Evolutionary conservation across 192 early-diverging fungal species (phyloP).

Genomic region (Podila epicladia): DNA sequence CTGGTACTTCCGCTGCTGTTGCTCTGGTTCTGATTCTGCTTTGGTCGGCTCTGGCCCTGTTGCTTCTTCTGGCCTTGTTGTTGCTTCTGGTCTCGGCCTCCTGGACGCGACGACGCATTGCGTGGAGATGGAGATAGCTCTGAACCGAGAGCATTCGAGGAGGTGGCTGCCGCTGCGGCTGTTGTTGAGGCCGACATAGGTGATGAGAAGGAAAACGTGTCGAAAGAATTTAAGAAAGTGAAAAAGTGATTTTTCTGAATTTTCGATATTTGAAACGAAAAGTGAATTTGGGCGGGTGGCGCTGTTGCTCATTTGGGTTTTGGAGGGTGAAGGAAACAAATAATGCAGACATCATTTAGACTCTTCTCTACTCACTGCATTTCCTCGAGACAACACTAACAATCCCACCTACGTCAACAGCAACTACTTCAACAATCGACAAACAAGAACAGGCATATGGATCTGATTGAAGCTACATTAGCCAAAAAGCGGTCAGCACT

Average conservation of each 20-base stretch:
- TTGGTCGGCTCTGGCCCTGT: neutral
- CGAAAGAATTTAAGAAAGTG: too few species aligned
- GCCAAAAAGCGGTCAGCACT: conserved; percentile 78
- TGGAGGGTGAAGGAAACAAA: neutral
- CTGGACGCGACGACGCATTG: too few species aligned
- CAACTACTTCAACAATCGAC: neutral
- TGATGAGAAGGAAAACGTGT: too few species aligned
- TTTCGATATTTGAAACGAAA: too few species aligned
- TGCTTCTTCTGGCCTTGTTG: neutral
- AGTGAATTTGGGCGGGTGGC: neutral
- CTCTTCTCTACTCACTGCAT: too few species aligned
- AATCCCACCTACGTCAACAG: neutral
- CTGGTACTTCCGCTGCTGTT: neutral
- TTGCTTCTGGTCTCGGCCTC: too few species aligned
- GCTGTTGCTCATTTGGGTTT: neutral
- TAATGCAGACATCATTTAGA: too few species aligned
- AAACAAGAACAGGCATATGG: conserved; percentile 47
- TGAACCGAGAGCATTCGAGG: neutral
- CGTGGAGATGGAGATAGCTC: neutral
- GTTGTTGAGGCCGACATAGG: too few species aligned
- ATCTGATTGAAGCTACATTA: conserved; percentile 75
- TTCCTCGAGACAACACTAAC: neutral
- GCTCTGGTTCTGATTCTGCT: neutral
- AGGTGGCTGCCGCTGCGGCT: neutral
- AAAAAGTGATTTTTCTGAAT: neutral